Conservation (phyloP, 2,329 filamentous ascomycete species). For the Pezicula rhizophila region DNA sequence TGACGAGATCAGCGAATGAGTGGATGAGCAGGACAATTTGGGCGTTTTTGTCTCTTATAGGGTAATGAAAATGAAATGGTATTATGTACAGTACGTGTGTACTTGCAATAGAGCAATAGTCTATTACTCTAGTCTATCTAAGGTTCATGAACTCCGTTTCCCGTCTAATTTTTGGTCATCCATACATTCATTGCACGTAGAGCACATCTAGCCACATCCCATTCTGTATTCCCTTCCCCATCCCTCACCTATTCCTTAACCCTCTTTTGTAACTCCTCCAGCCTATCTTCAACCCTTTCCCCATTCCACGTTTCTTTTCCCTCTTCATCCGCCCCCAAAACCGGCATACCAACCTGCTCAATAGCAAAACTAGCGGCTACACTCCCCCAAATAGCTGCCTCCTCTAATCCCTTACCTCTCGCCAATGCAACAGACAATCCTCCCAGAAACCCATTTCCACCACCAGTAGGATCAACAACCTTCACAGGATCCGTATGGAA, state of each 20-base stretch:
- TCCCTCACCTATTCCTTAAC: not conserved
- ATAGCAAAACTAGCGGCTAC: conserved; percentile 89
- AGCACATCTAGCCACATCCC: not conserved
- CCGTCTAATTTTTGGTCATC: not conserved
- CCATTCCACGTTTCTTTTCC: conserved; percentile 58
- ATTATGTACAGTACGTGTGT: not conserved
- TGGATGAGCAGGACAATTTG: not conserved
- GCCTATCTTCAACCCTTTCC: conserved; percentile 43
- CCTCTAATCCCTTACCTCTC: conserved; percentile 53
- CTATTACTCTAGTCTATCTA: not conserved
- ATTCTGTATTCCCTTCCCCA: not conserved
- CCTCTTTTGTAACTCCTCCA: conserved; percentile 39
- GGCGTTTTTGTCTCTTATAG: not conserved
- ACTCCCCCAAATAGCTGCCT: conserved; percentile 72
- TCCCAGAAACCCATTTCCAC: conserved; percentile 81
- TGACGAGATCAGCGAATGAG: not conserved
- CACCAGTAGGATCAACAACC: conserved; percentile 90
- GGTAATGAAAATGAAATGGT: not conserved
- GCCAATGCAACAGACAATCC: conserved; percentile 53
- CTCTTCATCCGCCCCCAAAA: conserved; percentile 37
- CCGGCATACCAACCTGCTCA: conserved; percentile 84
- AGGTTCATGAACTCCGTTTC: not conserved
- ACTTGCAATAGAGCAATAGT: not conserved
- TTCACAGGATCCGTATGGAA: conserved; percentile 50
- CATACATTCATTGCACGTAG: not conserved